Conservation (phyloP, 768 basidiomycete species). For the Mycena rebaudengoi region DNA sequence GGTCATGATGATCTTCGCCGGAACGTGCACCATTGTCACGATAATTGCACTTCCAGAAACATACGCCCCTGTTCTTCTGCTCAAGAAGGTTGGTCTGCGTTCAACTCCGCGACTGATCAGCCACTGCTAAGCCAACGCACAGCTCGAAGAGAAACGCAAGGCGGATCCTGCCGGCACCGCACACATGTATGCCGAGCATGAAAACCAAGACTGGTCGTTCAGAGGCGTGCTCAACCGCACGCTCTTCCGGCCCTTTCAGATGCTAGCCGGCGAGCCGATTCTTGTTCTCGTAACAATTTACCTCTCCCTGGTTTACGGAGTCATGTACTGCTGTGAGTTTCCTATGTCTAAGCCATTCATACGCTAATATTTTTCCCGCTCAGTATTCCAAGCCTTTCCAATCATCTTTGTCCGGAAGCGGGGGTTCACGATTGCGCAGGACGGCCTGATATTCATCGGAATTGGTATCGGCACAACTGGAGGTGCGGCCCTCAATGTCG, state of each 20-base stretch:
- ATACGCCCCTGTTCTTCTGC: constrained; percentile 68
- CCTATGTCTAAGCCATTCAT: constrained; percentile 1
- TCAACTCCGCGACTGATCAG: no score
- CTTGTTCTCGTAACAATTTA: constrained; percentile 70
- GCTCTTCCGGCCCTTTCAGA: constrained; percentile 65
- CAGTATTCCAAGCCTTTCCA: constrained; percentile 68
- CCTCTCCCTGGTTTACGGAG: constrained; percentile 65
- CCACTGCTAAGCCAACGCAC: constrained; percentile 7
- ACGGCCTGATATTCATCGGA: constrained; percentile 67
- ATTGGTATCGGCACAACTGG: constrained; percentile 57
- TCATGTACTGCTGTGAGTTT: constrained; percentile 64
- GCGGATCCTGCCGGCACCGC: constrained; percentile 54
- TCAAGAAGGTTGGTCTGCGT: constrained; percentile 47
- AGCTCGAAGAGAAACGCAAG: constrained; percentile 57
- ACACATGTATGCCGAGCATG: constrained; percentile 63
- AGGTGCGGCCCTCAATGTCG: constrained; percentile 51
- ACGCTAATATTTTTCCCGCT: not conserved
- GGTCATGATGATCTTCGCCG: constrained; percentile 74
- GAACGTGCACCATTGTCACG: constrained; percentile 54
- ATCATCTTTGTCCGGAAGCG: constrained; percentile 51
- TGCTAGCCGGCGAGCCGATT: constrained; percentile 71
- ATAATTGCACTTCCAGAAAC: constrained; percentile 69
- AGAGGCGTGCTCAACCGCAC: constrained; percentile 62
- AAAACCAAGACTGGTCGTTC: constrained; percentile 63
- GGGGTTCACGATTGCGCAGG: constrained; percentile 49